phyloP scores from a whole-genome alignment of 2,329 filamentous ascomycete genomes.

The Aspergillus vadensis region DNA sequence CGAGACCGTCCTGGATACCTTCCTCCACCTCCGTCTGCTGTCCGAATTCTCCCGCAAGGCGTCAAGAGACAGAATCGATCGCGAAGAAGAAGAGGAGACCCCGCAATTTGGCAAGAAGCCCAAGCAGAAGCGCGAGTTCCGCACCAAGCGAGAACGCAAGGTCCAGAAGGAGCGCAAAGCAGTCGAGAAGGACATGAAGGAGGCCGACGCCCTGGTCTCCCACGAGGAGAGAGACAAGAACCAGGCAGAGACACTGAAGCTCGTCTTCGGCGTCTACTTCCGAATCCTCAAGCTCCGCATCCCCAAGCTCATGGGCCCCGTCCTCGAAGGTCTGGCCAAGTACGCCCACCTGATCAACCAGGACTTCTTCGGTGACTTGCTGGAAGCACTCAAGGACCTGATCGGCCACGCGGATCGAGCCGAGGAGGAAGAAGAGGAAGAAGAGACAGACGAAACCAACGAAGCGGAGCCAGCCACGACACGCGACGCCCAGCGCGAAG shows the following conservation, averaged over 20 bases:
- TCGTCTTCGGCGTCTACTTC: slow-evolving; percentile 95
- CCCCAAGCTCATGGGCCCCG: slow-evolving; percentile 90
- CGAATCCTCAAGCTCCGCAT: slow-evolving; percentile 83
- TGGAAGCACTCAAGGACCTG: slow-evolving; percentile 91
- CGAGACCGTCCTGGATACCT: slow-evolving; percentile 84
- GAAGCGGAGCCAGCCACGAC: slow-evolving; percentile 45
- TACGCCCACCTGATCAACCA: slow-evolving; percentile 98
- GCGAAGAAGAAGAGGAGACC: slow-evolving; percentile 50
- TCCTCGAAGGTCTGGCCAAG: slow-evolving; percentile 88
- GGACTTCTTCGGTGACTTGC: slow-evolving; percentile 94
- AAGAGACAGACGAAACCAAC: slow-evolving; percentile 45
- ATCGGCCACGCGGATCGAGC: slow-evolving; percentile 69
- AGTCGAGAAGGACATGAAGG: slow-evolving; percentile 88
- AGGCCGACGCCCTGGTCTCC: slow-evolving; percentile 85
- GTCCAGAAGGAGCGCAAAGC: slow-evolving; percentile 79
- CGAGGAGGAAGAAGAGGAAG: slow-evolving; percentile 51
- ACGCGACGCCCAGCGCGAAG: slow-evolving; percentile 80
- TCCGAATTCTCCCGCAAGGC: slow-evolving; percentile 85
- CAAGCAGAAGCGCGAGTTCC: slow-evolving; percentile 78
- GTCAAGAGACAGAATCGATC: slow-evolving; percentile 75
- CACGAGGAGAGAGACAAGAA: slow-evolving; percentile 92
- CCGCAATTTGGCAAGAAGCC: slow-evolving; percentile 56
- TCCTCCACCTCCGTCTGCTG: slow-evolving; percentile 83
- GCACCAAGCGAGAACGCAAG: slow-evolving; percentile 87
- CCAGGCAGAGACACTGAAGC: slow-evolving; percentile 92